Base-by-base conservation (phyloP, 805 yeast genomes). In the Candida xiaguanensis region DNA sequence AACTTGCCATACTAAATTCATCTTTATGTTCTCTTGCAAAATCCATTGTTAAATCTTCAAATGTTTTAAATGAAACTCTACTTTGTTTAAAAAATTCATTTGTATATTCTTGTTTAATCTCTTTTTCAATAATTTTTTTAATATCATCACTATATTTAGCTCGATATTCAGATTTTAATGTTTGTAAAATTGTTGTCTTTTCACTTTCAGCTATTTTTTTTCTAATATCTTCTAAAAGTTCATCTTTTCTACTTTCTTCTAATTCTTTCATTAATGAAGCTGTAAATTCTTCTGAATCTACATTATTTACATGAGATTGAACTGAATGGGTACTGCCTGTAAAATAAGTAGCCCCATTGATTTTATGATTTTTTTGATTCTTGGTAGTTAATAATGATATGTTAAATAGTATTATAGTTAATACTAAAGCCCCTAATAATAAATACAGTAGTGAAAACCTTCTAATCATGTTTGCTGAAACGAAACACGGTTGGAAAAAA, bases 371-470 rank as follows among this genome's bases (percentile, higher is more conserved):
- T 15, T 14, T 12, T 5, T 17, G 4, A 8, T 25, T 29, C 13
- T 30, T 16, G 3, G 16, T 5, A 4, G 37, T 11, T 17, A 38
- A 15, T 8, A 31, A 16, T 2, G 31, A 24, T 3, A 38, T n/a
- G n/a, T 38, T 38, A 20, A 38, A 38, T 20, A 38, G 8, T 14
- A 38, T 13, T 4, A 31, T 24, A 12, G 41, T 24, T 6, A 38
- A 9, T 3, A 33, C 6, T n/a, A 38, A 18, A 4, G 32, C 36
- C 14, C 37, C 41, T 31, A 38, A 12, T 20, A 31, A 19, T 12
- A 38, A n/a, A 18, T 38, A 38, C 36, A 33, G 41, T n/a, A 38
- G 37, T 31, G 41, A 32, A 20, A 38, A 27, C 32, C 41, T 38
- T 26, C 41, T 35, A 35, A 35, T 35, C 38, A 35, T 35, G 45